These are phyloP conservation scores for Colletotrichum australisinense DNA, from an alignment of 2,329 filamentous ascomycete genomes.

Conservation along the genomic window DNA sequence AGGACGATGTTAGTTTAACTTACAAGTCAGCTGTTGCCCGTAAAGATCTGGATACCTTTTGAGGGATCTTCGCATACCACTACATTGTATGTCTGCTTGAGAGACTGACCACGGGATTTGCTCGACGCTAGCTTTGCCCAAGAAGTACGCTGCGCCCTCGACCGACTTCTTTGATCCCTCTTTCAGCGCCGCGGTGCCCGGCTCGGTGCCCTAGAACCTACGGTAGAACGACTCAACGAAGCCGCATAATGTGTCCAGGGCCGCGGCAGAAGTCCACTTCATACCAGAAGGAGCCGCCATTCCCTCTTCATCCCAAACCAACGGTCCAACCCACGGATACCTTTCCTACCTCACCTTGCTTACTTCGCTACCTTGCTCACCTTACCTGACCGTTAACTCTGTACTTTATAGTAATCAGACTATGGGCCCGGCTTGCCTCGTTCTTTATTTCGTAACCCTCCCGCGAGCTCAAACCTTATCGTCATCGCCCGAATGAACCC, in stretches of 20 bases:
- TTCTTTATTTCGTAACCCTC: background rate
- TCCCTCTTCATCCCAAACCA: background rate
- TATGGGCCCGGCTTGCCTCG: background rate
- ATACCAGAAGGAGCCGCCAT: no score
- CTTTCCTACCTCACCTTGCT: background rate
- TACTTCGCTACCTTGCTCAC: background rate
- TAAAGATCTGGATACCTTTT: background rate
- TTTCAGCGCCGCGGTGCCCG: background rate
- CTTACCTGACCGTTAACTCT: background rate
- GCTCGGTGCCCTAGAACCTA: background rate
- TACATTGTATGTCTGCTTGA: background rate
- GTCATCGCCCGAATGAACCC: conserved; percentile 29
- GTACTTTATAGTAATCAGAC: background rate
- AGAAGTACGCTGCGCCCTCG: background rate
- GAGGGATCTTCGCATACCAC: background rate
- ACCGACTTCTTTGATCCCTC: background rate
- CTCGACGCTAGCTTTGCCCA: background rate
- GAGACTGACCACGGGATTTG: no score
- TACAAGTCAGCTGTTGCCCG: background rate
- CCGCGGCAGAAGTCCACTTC: no score
- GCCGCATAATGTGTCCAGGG: background rate
- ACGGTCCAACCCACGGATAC: background rate
- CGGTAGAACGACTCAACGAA: background rate
- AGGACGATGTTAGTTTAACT: background rate
- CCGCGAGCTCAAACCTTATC: conserved; percentile 26